Evolutionary conservation across 2,329 filamentous ascomycete species (phyloP).

Genomic region (Exophiala bonariae): DNA sequence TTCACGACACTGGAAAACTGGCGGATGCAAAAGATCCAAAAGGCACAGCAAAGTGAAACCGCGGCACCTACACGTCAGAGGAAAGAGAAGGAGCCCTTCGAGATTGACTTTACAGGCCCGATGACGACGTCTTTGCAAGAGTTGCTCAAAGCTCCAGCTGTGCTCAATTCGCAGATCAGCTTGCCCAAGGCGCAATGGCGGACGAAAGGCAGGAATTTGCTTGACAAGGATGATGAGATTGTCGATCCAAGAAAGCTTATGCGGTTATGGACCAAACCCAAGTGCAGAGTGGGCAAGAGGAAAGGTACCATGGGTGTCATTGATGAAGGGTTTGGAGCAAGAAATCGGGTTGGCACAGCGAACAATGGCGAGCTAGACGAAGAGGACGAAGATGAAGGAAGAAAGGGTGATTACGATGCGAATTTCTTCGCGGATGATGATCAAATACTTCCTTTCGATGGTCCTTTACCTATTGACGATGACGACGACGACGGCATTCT

Average conservation of each 20-base stretch:
- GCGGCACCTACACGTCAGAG: conserved; percentile 57
- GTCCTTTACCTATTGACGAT: conserved; percentile 45
- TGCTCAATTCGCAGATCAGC: conserved; percentile 77
- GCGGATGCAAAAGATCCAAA: conserved; percentile 92
- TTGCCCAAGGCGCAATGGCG: conserved; percentile 94
- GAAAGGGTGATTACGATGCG: conserved; percentile 80
- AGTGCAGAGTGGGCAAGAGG: conserved; percentile 74
- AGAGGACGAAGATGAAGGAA: conserved; percentile 54
- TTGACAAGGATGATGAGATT: conserved; percentile 90
- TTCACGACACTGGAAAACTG: conserved; percentile 99
- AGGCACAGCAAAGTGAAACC: conserved; percentile 51
- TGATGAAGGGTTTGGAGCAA: conserved; percentile 95
- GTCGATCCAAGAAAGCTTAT: conserved; percentile 93
- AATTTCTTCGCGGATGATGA: conserved; percentile 88
- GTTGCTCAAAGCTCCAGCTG: conserved; percentile 76
- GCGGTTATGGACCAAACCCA: conserved; percentile 90
- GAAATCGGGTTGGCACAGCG: conserved; percentile 54
- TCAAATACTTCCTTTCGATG: conserved; percentile 42
- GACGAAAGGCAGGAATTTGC: conserved; percentile 85
- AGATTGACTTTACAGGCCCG: conserved; percentile 83
- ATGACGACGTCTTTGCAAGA: conserved; percentile 72
- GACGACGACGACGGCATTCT: conserved; percentile 39
- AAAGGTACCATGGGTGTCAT: conserved; percentile 71
- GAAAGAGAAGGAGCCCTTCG: conserved; percentile 95
- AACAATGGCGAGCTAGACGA: conserved; percentile 6